A percentile compares a stretch with the other conserved stretches of the same genome.
Conservation (phyloP, 805 yeast genomes). For the Gaillardinia entomophila region DNA sequence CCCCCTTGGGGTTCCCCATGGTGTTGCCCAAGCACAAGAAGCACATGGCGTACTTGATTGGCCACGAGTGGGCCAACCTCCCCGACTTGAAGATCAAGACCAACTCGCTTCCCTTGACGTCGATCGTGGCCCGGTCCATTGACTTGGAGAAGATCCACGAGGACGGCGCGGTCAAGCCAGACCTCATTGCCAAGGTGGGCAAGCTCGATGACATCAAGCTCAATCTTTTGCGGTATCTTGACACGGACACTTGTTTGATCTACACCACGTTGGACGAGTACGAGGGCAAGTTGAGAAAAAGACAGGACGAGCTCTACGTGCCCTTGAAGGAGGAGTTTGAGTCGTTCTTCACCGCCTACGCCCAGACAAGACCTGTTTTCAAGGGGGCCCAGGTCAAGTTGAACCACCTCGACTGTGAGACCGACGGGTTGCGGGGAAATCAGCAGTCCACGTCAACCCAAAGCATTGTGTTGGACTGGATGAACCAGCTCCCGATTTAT, state of each 20-base stretch:
- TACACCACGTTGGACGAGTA: conserved; percentile 78
- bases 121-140: conserved; percentile 79
- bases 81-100: conserved; percentile 64
- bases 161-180: conserved; percentile 32
- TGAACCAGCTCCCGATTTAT: conserved; percentile 60
- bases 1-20: conserved; percentile 75
- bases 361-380: conserved; percentile 19
- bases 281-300: conserved; percentile 72
- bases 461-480: conserved; percentile 58
- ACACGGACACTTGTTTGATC: conserved; percentile 88
- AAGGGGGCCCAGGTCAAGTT: conserved; percentile 33
- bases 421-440: conserved; percentile 78
- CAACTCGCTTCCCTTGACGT: conserved; percentile 80
- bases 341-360: conserved; percentile 42
- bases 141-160: conserved; percentile 46
- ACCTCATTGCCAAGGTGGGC: conserved; percentile 56
- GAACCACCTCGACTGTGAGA: conserved; percentile 70
- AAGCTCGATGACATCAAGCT: conserved; percentile 50
- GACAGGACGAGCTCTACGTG: conserved; percentile 72
- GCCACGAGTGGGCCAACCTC: conserved; percentile 83
- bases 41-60: conserved; percentile 66
- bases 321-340: conserved; percentile 72
- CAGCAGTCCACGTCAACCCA: conserved; percentile 57
- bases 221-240: conserved; percentile 73
- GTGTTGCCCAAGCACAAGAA: conserved; percentile 55